These are phyloP conservation scores for Pyracantha coccinea DNA, from an alignment of 331 rosid genomes.

Conservation along the genomic window DNA sequence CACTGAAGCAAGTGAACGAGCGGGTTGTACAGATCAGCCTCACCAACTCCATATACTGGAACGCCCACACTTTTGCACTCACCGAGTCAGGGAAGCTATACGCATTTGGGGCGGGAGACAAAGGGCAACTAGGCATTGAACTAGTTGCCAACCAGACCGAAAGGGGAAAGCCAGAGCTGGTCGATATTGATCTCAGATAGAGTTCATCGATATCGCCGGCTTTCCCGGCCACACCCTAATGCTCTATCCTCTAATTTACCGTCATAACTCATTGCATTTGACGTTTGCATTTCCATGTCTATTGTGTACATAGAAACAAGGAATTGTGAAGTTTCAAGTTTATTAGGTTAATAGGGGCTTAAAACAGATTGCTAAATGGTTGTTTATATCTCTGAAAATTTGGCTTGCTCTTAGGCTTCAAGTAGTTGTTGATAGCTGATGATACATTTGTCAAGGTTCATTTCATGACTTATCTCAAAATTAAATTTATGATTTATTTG, in stretches of 20 bases:
- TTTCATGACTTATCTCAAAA: constrained; percentile 18
- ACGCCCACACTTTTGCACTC: constrained; percentile 95
- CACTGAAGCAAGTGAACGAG: constrained; percentile 69
- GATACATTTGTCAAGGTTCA: constrained; percentile 39
- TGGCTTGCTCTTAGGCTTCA: constrained; percentile 37
- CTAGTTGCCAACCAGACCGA: constrained; percentile 65
- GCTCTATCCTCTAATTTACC: constrained; percentile 24
- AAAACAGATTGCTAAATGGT: constrained; percentile 22
- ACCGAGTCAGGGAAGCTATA: constrained; percentile 83
- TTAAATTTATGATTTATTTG: constrained; percentile 24
- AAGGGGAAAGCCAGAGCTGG: constrained; percentile 71
- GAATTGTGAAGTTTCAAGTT: constrained; percentile 32
- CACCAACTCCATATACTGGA: constrained; percentile 94
- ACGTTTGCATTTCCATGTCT: constrained; percentile 37
- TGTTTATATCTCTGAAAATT: constrained; percentile 29
- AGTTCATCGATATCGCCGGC: constrained; percentile 1
- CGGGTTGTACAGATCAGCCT: constrained; percentile 83
- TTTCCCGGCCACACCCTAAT: constrained; percentile 7
- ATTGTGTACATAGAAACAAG: constrained; percentile 57
- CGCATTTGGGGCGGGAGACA: constrained; percentile 94
- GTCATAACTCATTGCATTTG: constrained; percentile 42
- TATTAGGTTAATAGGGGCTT: constrained; percentile 38
- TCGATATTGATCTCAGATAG: constrained; percentile 69
- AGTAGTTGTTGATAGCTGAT: constrained; percentile 28
- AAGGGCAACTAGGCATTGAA: constrained; percentile 87